These are phyloP conservation scores for Pseudogymnoascus sp. DNA, from an alignment of 2,329 filamentous ascomycete genomes.

Conservation along the genomic window DNA sequence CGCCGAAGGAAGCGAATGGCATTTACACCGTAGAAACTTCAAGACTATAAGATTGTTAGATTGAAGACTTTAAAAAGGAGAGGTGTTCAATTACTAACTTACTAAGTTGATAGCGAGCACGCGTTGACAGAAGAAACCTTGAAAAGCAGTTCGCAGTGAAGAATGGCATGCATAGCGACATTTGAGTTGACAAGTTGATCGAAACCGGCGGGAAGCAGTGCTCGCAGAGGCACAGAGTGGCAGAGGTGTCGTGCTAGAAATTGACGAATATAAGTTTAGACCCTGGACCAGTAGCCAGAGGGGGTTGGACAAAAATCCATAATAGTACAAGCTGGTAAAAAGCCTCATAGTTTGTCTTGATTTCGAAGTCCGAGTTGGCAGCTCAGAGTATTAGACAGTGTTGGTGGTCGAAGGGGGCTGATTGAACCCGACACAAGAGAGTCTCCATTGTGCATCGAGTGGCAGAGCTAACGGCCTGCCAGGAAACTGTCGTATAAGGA, in stretches of 20 bases:
- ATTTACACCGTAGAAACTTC: no score
- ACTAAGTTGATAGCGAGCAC: background rate
- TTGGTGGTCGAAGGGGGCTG: background rate
- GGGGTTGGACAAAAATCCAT: background rate
- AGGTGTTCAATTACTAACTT: background rate
- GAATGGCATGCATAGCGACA: background rate
- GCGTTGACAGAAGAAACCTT: background rate
- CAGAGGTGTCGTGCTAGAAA: background rate
- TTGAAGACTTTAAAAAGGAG: background rate
- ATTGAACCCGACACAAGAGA: background rate
- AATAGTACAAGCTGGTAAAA: background rate
- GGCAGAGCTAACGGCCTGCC: background rate
- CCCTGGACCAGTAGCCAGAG: background rate
- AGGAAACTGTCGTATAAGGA: background rate
- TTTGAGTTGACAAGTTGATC: background rate
- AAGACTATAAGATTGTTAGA: background rate
- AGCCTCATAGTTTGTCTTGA: background rate
- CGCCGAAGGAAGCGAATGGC: no score
- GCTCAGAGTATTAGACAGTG: background rate
- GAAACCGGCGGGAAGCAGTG: background rate
- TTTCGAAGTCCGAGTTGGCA: background rate
- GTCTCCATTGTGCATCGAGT: background rate
- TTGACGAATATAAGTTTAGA: background rate
- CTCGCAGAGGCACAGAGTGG: background rate
- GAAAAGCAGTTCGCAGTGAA: background rate